phyloP scores from a whole-genome alignment of 768 basidiomycete genomes.

The Lactifluus piperatus region DNA sequence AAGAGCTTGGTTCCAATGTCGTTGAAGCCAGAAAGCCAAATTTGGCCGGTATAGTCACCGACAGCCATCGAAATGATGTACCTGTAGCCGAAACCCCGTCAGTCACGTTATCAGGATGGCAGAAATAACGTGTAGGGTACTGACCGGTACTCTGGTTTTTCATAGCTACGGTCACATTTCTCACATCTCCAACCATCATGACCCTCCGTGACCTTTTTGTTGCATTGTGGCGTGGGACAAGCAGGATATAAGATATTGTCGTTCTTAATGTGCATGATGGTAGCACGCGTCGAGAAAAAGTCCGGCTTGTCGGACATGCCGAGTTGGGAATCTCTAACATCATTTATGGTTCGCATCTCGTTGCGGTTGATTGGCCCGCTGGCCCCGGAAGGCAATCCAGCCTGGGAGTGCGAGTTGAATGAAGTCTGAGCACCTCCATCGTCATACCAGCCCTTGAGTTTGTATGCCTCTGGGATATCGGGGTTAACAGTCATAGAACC shows the following conservation, averaged over 20 bases:
- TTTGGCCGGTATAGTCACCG: constrained; percentile 82
- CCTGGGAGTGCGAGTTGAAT: constrained; percentile 65
- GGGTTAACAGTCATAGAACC: constrained; percentile 82
- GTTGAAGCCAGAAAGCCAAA: constrained; percentile 95
- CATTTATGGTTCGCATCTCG: constrained; percentile 63
- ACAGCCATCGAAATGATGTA: constrained; percentile 82
- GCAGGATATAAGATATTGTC: constrained; percentile 85
- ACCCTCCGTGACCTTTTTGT: constrained; percentile 77
- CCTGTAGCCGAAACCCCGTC: constrained; percentile 29
- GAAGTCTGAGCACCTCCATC: constrained; percentile 47
- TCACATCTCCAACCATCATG: constrained; percentile 85
- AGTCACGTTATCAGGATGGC: background rate
- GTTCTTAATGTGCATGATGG: constrained; percentile 78
- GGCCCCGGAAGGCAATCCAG: constrained; percentile 31
- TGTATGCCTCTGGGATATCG: constrained; percentile 83
- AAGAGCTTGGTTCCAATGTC: constrained; percentile 76
- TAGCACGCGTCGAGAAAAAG: constrained; percentile 73
- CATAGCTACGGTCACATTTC: constrained; percentile 71
- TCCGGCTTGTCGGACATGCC: constrained; percentile 73
- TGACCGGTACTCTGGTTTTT: constrained; percentile 73
- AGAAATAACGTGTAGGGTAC: constrained; percentile 21
- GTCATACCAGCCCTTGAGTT: constrained; percentile 89
- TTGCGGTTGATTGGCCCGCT: constrained; percentile 50
- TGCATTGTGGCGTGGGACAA: constrained; percentile 72
- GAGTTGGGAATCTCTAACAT: constrained; percentile 70